Evolutionary conservation across 257 asterid genomes (phyloP), one percentile per base, ranked within the genome.

Genomic region (Nemophila menziesii): DNA sequence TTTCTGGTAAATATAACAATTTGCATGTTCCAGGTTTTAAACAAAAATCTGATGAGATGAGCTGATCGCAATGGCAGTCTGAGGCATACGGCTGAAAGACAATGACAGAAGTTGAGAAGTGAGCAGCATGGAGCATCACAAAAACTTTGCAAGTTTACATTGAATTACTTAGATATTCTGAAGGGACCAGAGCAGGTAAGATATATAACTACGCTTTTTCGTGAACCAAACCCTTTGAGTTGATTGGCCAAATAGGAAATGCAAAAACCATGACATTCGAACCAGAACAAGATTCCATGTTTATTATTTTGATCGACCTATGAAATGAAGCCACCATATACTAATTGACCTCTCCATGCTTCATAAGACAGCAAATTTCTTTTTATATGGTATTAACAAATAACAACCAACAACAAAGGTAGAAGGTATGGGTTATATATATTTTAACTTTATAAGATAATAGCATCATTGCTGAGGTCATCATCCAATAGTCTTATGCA

Each of bases 41-140:
- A n/a, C n/a, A n/a, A n/a, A n/a, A n/a, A n/a, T n/a, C n/a, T n/a
- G n/a, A n/a, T n/a, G n/a, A n/a, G n/a, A n/a, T n/a, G n/a, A n/a
- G n/a, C 7, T 29, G 36, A 29, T 29, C 12, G 7, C 2, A 7
- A 7, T 5, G 7, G 12, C 36, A 29, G 12, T 29, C 12, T 9
- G 37, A 50, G 42, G 52, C 44, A n/a, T 14, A 9, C 16, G 54
- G 46, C 46, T 47, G 48, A 19, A 23, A 29, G 33, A 8, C 11
- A 13, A 52, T 64, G 71, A 65, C 71, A 65, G 71, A 65, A 26
- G 44, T 49, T 50, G 66, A 54, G 58, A 58, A 51, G 63, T 65
- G 71, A 65, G 71, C 71, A 65, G 39, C 47, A 50, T 22, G 49
- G 16, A 16, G 41, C 36, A 23, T 24, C 19, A 20, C 16, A 34